These are phyloP conservation scores for Symbiodinium pilosum DNA, from an alignment of 73 alveolate genomes.

Conservation along the genomic window DNA sequence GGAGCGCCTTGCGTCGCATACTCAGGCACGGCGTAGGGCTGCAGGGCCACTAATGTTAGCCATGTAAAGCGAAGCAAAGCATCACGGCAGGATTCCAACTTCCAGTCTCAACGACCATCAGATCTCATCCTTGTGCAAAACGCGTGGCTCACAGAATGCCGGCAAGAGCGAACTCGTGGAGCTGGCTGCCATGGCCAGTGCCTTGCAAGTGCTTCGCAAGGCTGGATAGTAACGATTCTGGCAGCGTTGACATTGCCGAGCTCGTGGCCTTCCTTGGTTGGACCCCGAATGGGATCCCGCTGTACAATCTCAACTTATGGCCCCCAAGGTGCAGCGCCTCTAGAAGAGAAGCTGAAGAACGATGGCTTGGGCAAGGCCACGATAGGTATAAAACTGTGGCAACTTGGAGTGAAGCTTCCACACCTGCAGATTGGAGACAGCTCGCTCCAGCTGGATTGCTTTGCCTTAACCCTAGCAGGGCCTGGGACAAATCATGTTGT, in stretches of 20 bases:
- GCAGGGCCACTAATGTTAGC: too few species aligned
- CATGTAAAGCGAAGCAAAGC: too few species aligned
- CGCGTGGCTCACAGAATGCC: not conserved
- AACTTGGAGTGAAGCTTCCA: not conserved
- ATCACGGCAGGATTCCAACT: slow-evolving; percentile 14
- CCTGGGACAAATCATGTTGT: too few species aligned
- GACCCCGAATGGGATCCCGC: not conserved
- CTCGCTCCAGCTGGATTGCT: slow-evolving; percentile 40
- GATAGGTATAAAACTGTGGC: not conserved
- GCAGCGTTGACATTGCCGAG: slow-evolving; percentile 54
- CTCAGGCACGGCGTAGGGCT: slow-evolving; percentile 2
- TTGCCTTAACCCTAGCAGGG: not conserved
- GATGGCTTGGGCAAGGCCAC: not conserved
- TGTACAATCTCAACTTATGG: not conserved
- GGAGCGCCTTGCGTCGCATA: slow-evolving; percentile 51
- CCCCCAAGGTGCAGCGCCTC: not conserved
- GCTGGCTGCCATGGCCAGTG: not conserved
- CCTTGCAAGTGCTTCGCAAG: not conserved
- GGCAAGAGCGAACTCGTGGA: not conserved
- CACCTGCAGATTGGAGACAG: not conserved
- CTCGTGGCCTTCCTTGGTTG: slow-evolving; percentile 28
- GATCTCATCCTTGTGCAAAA: slow-evolving; percentile 36
- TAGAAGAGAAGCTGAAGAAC: not conserved
- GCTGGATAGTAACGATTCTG: slow-evolving; percentile 47
- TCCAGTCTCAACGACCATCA: slow-evolving; percentile 45